Base-by-base conservation (phyloP, 2,329 filamentous ascomycete genomes). In the Fonsecaea pedrosoi region DNA sequence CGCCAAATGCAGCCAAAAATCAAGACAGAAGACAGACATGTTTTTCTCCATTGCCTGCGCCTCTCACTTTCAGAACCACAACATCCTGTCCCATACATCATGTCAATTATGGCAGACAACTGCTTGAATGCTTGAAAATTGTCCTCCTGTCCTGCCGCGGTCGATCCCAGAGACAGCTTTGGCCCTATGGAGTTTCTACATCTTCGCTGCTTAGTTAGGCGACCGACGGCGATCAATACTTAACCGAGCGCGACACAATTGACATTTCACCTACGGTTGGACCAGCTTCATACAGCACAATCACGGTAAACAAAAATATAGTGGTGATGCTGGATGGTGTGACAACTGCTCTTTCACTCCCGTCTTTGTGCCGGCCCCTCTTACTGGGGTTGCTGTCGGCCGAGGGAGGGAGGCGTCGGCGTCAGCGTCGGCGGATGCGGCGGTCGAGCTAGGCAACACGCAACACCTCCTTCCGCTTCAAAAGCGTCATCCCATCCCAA, bases 361-460 rank as follows among this genome's bases (percentile, higher is more conserved):
- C 45, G 18, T 50, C 18, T 25, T n/a, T 12, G 8, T 21, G 18
- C 45, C 8, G 21, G 18, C 45, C 45, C 2, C 45, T 25, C 45
- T 10, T 21, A 10, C 45, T 12, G 45, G 45, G 18, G 18, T 50
- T 50, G 45, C 45, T 50, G 45, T 50, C 45, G 45, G 45, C 18
- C 18, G 45, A 50, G 25, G 25, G 25, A 25, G 25, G 25, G 25
- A 25, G 25, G 25, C 25, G 25, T 25, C 25, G 18, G 45, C 18
- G 21, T 42, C 45, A 21, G 21, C 45, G 45, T 50, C 45, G 45
- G 45, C 45, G 45, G 45, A 25, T 25, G 45, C 45, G 21, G 45
- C 45, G 9, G 18, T 25, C 45, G 18, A 25, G 21, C 45, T 50
- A 50, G 40, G 25, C 25, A 25, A 25, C 25, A 25, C 25, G 25